Conservation (phyloP, 768 basidiomycete species). For the Candolleomyces efflorescens region DNA sequence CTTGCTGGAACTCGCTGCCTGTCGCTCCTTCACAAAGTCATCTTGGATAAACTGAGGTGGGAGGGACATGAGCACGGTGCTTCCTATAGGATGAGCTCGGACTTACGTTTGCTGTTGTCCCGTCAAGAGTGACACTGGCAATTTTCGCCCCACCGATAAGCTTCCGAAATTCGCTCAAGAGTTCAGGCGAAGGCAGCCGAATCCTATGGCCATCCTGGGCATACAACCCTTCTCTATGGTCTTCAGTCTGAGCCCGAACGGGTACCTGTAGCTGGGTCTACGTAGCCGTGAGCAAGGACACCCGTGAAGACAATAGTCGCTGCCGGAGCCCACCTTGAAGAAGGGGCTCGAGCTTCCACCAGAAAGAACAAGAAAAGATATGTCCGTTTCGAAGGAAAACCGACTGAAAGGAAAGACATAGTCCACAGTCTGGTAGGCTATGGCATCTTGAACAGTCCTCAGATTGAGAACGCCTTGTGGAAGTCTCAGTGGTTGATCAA, state of each 20-base stretch:
- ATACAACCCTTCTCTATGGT: constrained; percentile 29
- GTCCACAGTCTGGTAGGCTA: constrained; percentile 60
- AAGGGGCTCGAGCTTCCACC: constrained; percentile 69
- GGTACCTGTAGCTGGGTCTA: constrained; percentile 60
- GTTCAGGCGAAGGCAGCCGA: constrained; percentile 40
- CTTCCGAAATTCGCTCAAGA: constrained; percentile 50
- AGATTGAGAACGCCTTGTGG: constrained; percentile 58
- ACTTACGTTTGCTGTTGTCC: constrained; percentile 56
- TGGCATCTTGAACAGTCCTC: constrained; percentile 56
- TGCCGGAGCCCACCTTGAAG: constrained; percentile 47
- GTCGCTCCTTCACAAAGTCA: constrained; percentile 57
- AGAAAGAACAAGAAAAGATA: constrained; percentile 58
- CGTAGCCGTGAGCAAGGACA: neutral
- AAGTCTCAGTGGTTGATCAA: neutral
- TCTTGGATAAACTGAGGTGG: constrained; percentile 75
- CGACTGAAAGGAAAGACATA: constrained; percentile 76
- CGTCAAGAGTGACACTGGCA: constrained; percentile 50
- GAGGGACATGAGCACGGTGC: neutral
- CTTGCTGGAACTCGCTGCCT: constrained; percentile 20
- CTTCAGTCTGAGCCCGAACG: neutral
- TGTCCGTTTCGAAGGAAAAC: constrained; percentile 70
- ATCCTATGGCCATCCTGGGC: neutral
- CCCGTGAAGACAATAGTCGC: neutral
- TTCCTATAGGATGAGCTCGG: neutral
- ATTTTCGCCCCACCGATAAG: constrained; percentile 59